Evolutionary conservation across 306 rosid genomes (phyloP).

Genomic region (Sophora flavescens): DNA sequence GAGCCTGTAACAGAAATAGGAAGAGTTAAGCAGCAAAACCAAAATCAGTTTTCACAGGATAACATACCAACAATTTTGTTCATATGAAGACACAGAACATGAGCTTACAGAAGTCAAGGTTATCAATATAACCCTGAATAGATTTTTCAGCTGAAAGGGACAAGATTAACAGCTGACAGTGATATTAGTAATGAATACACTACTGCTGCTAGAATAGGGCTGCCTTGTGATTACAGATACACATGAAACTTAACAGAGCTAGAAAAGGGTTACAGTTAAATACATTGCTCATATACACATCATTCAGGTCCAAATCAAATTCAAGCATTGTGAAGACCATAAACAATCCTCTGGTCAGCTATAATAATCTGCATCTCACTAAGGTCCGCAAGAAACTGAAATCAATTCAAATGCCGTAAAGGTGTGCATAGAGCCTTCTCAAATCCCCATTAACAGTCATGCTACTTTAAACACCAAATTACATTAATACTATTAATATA

Average conservation of each 20-base stretch:
- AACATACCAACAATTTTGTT: constrained; percentile 36
- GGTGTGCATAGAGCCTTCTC: constrained; percentile 47
- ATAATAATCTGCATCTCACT: constrained; percentile 43
- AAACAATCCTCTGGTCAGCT: constrained; percentile 32
- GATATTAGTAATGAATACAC: constrained; percentile 27
- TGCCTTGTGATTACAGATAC: constrained; percentile 25
- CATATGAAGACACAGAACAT: constrained; percentile 46
- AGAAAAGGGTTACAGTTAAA: constrained; percentile 27
- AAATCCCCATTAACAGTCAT: constrained; percentile 50
- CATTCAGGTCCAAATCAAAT: constrained; percentile 36
- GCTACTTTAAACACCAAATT: constrained; percentile 68
- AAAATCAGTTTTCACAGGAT: constrained; percentile 40
- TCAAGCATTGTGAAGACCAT: constrained; percentile 40
- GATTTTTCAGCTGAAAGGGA: constrained; percentile 27
- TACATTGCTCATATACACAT: constrained; percentile 44
- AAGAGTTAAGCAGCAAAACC: constrained; percentile 38
- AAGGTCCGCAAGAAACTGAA: constrained; percentile 42
- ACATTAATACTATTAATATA: constrained; percentile 70
- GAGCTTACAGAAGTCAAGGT: constrained; percentile 42
- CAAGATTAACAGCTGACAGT: neutral
- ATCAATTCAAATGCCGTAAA: constrained; percentile 46
- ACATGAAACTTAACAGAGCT: constrained; percentile 16
- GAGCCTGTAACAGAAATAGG: constrained; percentile 59
- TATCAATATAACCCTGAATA: constrained; percentile 40
- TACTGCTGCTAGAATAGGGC: constrained; percentile 27